phyloP scores from a whole-genome alignment of 306 rosid species.

The Casuarina cunninghamiana region DNA sequence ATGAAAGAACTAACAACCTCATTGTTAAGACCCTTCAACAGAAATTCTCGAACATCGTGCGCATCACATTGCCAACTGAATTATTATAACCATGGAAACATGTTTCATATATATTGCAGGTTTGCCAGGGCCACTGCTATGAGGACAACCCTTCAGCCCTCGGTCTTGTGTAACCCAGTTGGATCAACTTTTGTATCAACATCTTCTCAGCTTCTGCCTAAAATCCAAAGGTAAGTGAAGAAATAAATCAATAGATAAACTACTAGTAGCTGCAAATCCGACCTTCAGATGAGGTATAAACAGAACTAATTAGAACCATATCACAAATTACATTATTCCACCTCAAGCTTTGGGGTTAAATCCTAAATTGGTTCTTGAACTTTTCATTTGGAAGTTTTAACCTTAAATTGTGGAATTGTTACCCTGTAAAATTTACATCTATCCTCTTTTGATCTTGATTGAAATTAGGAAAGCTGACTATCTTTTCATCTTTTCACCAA shows the following conservation, averaged over 20 bases:
- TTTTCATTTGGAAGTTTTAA: background rate
- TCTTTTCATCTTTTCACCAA: no score
- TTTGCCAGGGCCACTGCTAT: slow-evolving; percentile 19
- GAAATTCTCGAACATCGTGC: background rate
- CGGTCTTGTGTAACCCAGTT: slow-evolving; percentile 60
- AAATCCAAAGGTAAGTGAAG: slow-evolving; percentile 26
- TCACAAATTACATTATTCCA: background rate
- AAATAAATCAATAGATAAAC: background rate
- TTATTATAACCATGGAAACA: background rate
- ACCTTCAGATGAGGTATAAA: background rate
- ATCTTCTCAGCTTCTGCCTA: slow-evolving; percentile 86
- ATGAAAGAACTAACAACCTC: background rate
- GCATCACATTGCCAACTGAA: background rate
- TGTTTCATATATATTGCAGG: background rate
- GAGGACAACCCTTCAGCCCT: slow-evolving; percentile 43
- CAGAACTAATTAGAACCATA: background rate
- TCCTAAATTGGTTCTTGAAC: background rate
- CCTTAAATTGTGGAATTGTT: background rate
- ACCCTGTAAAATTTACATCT: background rate
- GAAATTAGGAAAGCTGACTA: no score
- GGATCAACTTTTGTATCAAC: slow-evolving; percentile 67
- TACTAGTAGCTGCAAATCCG: background rate
- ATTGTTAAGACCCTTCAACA: background rate
- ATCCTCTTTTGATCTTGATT: no score
- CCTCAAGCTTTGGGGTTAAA: background rate